Evolutionary conservation across 208 protist genomes (phyloP).

Genomic region (Leishmania major): DNA sequence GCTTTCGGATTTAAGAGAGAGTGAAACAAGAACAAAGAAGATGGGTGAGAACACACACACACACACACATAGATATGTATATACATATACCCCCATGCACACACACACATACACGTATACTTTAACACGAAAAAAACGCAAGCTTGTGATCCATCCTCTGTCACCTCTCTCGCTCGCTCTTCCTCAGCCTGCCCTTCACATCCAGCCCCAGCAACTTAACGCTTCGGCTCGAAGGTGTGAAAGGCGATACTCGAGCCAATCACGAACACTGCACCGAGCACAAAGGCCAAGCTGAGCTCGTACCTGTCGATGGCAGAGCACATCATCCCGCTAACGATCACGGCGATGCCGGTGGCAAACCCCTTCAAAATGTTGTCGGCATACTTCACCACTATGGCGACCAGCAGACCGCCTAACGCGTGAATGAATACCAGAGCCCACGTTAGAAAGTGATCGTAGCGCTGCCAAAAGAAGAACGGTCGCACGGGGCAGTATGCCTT

Average conservation of each 20-base stretch:
- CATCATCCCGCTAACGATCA: constrained; percentile 72
- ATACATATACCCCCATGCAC: not conserved
- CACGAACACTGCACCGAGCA: constrained; percentile 58
- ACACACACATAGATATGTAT: not conserved
- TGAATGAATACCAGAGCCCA: constrained; percentile 74
- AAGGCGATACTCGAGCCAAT: constrained; percentile 58
- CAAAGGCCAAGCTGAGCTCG: constrained; percentile 41
- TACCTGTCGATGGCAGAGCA: constrained; percentile 61
- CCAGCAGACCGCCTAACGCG: constrained; percentile 77
- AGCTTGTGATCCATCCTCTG: not conserved
- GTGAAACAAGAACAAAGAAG: not conserved
- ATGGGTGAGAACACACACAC: not conserved
- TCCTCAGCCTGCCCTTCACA: not conserved
- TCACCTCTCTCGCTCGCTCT: not conserved
- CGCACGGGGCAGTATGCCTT: constrained; percentile 24
- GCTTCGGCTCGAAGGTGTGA: constrained; percentile 61
- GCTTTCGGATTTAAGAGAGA: too few relatives aligned
- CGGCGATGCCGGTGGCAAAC: constrained; percentile 81
- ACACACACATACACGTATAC: not conserved
- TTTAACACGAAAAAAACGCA: not conserved
- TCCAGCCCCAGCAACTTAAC: not conserved
- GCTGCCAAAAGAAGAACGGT: constrained; percentile 70
- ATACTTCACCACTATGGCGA: constrained; percentile 84
- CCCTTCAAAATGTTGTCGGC: constrained; percentile 89
- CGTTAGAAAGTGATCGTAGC: constrained; percentile 57